phyloP scores from a whole-genome alignment of 2,329 filamentous ascomycete species.

The Ophioceras dolichostomum region DNA sequence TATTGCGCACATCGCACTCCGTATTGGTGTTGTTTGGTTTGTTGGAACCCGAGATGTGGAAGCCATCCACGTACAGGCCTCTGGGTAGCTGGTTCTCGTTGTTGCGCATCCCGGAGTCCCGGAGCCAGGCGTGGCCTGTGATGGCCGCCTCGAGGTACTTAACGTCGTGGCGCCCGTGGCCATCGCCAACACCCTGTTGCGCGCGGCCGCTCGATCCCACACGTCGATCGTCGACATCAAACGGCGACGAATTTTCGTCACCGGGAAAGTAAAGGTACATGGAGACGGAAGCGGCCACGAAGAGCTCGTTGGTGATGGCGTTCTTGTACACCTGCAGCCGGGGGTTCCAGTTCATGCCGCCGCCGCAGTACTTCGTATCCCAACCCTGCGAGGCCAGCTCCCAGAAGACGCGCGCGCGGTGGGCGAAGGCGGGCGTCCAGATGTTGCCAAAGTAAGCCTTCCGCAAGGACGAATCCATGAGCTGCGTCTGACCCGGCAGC shows the following conservation, averaged over 20 bases:
- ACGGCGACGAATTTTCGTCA: conserved; percentile 62
- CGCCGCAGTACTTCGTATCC: conserved; percentile 68
- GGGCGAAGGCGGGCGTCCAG: conserved; percentile 67
- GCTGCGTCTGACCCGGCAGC: conserved; percentile 9
- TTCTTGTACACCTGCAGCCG: conserved; percentile 80
- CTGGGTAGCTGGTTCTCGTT: conserved; percentile 14
- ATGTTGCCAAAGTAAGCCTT: conserved; percentile 61
- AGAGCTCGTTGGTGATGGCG: conserved; percentile 89
- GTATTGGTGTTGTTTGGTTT: conserved; percentile 51
- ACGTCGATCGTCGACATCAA: too few species aligned
- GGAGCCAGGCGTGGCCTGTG: conserved; percentile 72
- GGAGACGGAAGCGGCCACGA: conserved; percentile 66
- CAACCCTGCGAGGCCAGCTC: conserved; percentile 68
- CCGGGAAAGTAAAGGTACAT: conserved; percentile 90
- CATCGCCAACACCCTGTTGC: conserved; percentile 8
- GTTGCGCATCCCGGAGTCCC: conserved; percentile 70
- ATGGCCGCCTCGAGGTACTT: conserved; percentile 62
- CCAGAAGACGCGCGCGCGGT: conserved; percentile 77
- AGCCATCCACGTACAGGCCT: conserved; percentile 77
- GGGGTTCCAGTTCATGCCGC: conserved; percentile 88
- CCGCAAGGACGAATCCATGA: conserved; percentile 14
- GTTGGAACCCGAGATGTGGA: conserved; percentile 62
- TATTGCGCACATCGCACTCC: conserved; percentile 67
- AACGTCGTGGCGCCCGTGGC: conserved; percentile 33
- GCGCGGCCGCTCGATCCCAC: conserved; percentile 5